phyloP scores from a whole-genome alignment of 2,329 filamentous ascomycete genomes.

The Coniochaeta ligniaria region DNA sequence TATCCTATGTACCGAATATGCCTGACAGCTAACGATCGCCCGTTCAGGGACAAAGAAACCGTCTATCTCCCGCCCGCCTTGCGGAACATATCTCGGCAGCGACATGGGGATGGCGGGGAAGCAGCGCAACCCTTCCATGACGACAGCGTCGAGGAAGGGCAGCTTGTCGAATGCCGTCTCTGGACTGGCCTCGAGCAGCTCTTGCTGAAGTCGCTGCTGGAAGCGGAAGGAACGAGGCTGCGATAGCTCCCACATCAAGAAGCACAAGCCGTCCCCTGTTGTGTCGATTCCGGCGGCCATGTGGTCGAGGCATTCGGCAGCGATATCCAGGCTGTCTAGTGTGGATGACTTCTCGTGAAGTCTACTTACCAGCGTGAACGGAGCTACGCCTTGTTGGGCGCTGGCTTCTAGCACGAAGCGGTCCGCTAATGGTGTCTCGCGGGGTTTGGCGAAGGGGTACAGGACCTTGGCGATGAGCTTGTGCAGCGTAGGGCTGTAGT shows the following conservation, averaged over 20 bases:
- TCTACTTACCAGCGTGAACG: slow-evolving; percentile 52
- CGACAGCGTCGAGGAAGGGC: slow-evolving; percentile 54
- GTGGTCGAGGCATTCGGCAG: slow-evolving; percentile 64
- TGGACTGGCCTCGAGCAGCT: slow-evolving; percentile 35
- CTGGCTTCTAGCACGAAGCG: slow-evolving; percentile 48
- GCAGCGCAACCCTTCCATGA: slow-evolving; percentile 54
- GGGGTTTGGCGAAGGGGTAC: slow-evolving; percentile 42
- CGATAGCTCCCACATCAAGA: slow-evolving; percentile 65
- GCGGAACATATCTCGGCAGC: slow-evolving; percentile 52
- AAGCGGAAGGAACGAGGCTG: slow-evolving; percentile 43
- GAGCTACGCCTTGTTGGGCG: slow-evolving; percentile 34
- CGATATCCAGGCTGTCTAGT: slow-evolving; percentile 47
- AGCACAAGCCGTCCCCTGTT: slow-evolving; percentile 62
- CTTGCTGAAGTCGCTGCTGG: slow-evolving; percentile 45
- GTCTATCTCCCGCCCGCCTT: slow-evolving; percentile 46
- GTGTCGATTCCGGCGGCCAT: slow-evolving; percentile 68
- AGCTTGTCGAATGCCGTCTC: slow-evolving; percentile 38
- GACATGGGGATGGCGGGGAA: slow-evolving; percentile 62
- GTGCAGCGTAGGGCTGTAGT: slow-evolving; percentile 48
- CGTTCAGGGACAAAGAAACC: slow-evolving; percentile 44
- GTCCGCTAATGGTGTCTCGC: slow-evolving; percentile 52
- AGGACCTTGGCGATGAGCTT: slow-evolving; percentile 37
- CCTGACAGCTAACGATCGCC: slow-evolving; percentile 54
- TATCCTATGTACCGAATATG: slow-evolving; percentile 52
- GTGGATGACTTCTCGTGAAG: slow-evolving; percentile 40